Evolutionary conservation across 2,329 filamentous ascomycete species (phyloP), one percentile per base, ranked within the genome.

Genomic region (Mollisia scopiformis): DNA sequence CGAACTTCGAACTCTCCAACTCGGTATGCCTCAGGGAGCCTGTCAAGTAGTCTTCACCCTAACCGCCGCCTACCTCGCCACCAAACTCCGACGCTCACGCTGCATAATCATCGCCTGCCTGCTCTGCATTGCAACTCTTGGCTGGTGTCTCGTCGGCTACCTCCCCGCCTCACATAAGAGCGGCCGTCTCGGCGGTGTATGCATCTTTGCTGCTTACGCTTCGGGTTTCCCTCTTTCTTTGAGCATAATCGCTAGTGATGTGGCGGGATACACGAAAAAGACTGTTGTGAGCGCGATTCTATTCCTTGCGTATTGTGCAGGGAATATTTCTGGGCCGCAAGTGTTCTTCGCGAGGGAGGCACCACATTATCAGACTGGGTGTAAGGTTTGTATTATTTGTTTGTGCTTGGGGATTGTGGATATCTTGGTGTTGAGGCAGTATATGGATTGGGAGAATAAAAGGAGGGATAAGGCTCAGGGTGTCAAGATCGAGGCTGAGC

Each of bases 271-370:
- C 14, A 89, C 86, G 1, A 89, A 90, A 73, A 87, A 86, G 69
- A 86, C 85, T 0, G 78, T 83, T 50, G 79, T 86, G 41, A 85
- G 88, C 79, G 83, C 82, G 0, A 74, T 88, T 1, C 88, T 84
- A 76, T 87, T 88, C 64, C 84, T 84, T 1, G 86, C 83, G 0
- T 80, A 81, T 2, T 82, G 84, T 0, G 79, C 81, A 0, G 87
- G 87, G 6, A 88, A 89, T 69, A 88, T 90, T 58, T 78, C 89
- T 67, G 88, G 87, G 0, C 87, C 86, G 0, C 72, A 88, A 1
- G 77, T 89, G 0, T 89, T 89, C 74, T 79, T 77, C 62, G 75
- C 78, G 16, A 76, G 77, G 6, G 83, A 88, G 52, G 82, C 83
- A 0, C 87, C 87, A 0, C 68, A 73, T 7, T 89, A 89, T 65